Percentiles rank a stretch among this genome's conserved stretches.
Conservation (phyloP, 805 yeast genomes). For the Soucietia sequanensis region DNA sequence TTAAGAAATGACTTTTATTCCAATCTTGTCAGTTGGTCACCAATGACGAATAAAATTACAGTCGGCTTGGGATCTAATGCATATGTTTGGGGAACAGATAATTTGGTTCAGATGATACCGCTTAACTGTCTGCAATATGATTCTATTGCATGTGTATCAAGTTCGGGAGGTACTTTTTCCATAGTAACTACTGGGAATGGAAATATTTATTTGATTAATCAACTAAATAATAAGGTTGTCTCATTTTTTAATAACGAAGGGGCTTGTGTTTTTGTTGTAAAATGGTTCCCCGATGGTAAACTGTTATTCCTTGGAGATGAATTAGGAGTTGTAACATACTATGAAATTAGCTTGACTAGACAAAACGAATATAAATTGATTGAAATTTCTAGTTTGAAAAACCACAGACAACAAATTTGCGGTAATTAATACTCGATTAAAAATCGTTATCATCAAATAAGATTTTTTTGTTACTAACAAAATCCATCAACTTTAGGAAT, state of each 20-base stretch:
- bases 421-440: constrained; percentile 22
- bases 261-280: constrained; percentile 52
- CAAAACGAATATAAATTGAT: constrained; percentile 7
- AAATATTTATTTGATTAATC: constrained; percentile 45
- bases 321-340: constrained; percentile 53
- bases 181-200: constrained; percentile 63
- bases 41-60: constrained; percentile 46
- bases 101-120: constrained; percentile 35
- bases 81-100: constrained; percentile 60
- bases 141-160: constrained; percentile 23
- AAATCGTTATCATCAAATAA: too few relatives aligned
- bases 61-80: constrained; percentile 64
- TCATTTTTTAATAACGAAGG: constrained; percentile 16
- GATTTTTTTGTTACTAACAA: constrained; percentile 1
- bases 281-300: constrained; percentile 52
- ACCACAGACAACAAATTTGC: constrained; percentile 37
- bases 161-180: constrained; percentile 53
- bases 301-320: constrained; percentile 66
- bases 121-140: constrained; percentile 37
- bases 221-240: constrained; percentile 17
- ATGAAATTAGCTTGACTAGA: constrained; percentile 22
- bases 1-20: constrained; percentile 76
- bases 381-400: constrained; percentile 15
- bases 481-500: constrained; percentile 44
- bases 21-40: constrained; percentile 73